phyloP scores from a whole-genome alignment of 2,329 filamentous ascomycete species.

The Pseudocercospora eumusae region DNA sequence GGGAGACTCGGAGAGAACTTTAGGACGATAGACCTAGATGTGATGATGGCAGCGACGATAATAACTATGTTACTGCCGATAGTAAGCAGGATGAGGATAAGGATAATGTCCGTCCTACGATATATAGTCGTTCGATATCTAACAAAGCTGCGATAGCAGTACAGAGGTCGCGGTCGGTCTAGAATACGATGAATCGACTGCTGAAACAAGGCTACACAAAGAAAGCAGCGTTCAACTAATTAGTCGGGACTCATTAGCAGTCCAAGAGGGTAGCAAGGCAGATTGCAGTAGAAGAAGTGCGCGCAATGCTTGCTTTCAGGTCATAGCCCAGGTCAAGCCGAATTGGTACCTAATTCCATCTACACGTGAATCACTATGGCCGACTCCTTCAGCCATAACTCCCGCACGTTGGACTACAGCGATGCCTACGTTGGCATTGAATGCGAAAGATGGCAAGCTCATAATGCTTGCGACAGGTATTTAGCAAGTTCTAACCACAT shows the following conservation, averaged over 20 bases:
- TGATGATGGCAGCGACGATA: not conserved
- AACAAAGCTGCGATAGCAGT: not conserved
- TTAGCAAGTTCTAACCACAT: not conserved
- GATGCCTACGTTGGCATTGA: not conserved
- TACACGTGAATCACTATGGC: not conserved
- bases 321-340: not conserved
- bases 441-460: not conserved
- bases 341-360: not conserved
- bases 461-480: not conserved
- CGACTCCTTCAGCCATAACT: not conserved
- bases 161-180: not conserved
- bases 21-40: not conserved
- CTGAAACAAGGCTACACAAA: not conserved
- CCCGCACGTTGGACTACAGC: not conserved
- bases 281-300: not conserved
- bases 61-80: slow-evolving; percentile 2
- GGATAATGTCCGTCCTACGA: not conserved
- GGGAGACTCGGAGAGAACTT: not conserved
- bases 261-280: not conserved
- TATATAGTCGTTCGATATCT: slow-evolving; percentile 3
- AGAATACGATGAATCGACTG: not conserved
- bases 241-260: not conserved
- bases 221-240: not conserved
- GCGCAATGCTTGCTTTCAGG: not conserved
- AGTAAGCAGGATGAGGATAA: not conserved